Evolutionary conservation across 2,329 filamentous ascomycete genomes (phyloP).

Genomic region (Pyricularia pennisetigena): DNA sequence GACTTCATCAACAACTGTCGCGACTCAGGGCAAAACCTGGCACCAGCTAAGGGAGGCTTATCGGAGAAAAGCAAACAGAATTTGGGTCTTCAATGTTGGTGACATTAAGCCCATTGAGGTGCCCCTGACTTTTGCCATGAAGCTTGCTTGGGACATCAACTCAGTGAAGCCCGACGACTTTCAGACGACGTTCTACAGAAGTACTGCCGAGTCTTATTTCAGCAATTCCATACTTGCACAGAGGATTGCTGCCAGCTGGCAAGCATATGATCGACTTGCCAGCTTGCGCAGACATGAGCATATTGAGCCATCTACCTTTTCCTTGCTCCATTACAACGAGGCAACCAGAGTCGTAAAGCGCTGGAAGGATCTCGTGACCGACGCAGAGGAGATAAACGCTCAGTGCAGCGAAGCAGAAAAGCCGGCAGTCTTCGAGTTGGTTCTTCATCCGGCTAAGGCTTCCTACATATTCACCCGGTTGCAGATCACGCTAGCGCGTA

Average conservation of each 20-base stretch:
- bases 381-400: conserved; percentile 34
- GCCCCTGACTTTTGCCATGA: conserved; percentile 57
- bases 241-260: neutral
- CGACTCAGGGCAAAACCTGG: conserved; percentile 22
- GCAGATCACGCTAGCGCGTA: conserved; percentile 33
- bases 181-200: conserved; percentile 10
- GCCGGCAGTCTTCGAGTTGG: conserved; percentile 48
- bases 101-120: conserved; percentile 57
- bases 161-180: conserved; percentile 26
- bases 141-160: conserved; percentile 53
- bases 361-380: conserved; percentile 35
- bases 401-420: conserved; percentile 30
- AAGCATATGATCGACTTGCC: conserved; percentile 27
- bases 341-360: conserved; percentile 40
- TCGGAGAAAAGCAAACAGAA: conserved; percentile 35
- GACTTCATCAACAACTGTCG: neutral
- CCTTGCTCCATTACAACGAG: conserved; percentile 48
- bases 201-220: conserved; percentile 38
- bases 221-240: conserved; percentile 21
- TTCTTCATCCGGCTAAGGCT: conserved; percentile 50
- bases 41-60: conserved; percentile 49
- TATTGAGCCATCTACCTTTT: conserved; percentile 45
- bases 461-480: conserved; percentile 43
- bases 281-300: conserved; percentile 51
- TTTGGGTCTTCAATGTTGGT: conserved; percentile 60